phyloP scores from a whole-genome alignment of 2,329 filamentous ascomycete species.

The Fusarium nodosum region DNA sequence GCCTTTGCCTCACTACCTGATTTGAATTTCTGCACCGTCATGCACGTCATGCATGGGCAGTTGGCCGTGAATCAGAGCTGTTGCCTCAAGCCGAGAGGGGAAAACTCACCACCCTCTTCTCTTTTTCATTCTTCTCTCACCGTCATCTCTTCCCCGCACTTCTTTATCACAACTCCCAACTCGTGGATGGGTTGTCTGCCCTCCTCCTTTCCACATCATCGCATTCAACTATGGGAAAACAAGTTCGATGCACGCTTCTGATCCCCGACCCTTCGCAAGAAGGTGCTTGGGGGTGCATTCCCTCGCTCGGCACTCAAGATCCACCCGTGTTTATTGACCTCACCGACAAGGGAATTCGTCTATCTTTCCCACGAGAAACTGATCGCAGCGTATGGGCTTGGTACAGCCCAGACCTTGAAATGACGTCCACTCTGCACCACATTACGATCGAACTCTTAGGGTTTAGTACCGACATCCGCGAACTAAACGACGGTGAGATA shows the following conservation, averaged over 20 bases:
- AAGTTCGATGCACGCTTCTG: neutral
- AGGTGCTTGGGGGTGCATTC: neutral
- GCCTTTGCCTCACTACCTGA: neutral
- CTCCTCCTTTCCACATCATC: neutral
- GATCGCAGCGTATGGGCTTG: neutral
- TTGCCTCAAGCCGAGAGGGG: neutral
- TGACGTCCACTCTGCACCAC: accelerated
- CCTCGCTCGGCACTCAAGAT: neutral
- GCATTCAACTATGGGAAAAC: neutral
- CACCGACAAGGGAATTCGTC: accelerated
- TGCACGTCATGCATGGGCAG: too few species aligned
- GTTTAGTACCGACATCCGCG: accelerated
- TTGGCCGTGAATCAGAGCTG: neutral
- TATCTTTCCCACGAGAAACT: accelerated
- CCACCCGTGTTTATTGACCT: neutral
- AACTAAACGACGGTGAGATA: neutral
- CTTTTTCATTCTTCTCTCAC: neutral
- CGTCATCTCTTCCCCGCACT: neutral
- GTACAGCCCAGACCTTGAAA: neutral
- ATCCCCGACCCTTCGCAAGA: too few species aligned
- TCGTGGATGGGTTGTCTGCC: neutral
- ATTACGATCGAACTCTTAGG: neutral
- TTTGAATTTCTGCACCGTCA: too few species aligned
- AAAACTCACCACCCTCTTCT: neutral
- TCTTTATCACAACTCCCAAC: neutral